Conservation (phyloP, 176 grass and related monocot species). For the Rhynchospora pubera region DNA sequence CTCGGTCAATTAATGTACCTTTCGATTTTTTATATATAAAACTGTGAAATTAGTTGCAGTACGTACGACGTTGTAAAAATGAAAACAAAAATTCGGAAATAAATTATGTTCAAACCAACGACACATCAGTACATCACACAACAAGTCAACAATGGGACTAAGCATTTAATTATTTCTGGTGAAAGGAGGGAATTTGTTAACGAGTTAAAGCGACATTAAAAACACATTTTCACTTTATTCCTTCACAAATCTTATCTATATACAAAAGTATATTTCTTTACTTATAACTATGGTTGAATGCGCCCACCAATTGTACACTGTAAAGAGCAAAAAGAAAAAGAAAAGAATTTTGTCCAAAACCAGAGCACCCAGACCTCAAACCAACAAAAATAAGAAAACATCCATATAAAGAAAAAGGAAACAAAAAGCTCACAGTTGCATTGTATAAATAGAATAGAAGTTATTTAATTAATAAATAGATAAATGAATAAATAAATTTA, state of each 20-base stretch:
- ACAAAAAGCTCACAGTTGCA: background rate
- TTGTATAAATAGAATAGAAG: background rate
- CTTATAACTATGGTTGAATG: too few species aligned
- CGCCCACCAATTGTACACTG: background rate
- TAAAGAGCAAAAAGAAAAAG: background rate
- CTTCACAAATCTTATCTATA: background rate
- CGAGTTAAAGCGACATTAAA: background rate
- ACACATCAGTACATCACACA: background rate
- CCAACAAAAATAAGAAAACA: background rate
- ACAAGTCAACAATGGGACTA: background rate
- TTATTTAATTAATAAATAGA: background rate
- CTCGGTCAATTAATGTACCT: too few species aligned
- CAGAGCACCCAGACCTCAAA: background rate
- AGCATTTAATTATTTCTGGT: background rate
- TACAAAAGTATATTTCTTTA: background rate
- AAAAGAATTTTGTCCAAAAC: background rate
- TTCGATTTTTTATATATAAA: too few species aligned
- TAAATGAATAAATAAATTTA: constrained; percentile 17
- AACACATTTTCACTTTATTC: background rate
- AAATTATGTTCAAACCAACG: background rate
- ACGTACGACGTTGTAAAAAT: background rate
- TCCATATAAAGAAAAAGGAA: background rate
- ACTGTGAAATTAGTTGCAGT: background rate
- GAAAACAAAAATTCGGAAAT: background rate
- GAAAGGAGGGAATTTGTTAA: background rate